A percentile compares a stretch with the other conserved stretches of the same genome.
phyloP scores from a whole-genome alignment of 495 filamentous ascomycete species.

The Podospora pseudopauciseta region DNA sequence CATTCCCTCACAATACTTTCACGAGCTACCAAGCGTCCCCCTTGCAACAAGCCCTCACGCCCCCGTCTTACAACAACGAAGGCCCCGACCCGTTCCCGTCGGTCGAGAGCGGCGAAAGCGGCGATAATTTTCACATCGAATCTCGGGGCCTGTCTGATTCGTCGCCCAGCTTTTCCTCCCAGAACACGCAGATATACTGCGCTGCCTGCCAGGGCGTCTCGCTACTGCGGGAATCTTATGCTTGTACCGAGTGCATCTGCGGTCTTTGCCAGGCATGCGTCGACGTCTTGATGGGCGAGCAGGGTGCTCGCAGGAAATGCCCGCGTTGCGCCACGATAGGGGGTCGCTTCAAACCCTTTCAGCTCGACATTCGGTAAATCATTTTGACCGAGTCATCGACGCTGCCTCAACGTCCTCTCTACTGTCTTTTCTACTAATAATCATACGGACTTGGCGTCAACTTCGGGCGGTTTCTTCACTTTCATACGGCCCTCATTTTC shows the following conservation, averaged over 20 bases:
- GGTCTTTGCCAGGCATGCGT: conserved; percentile 85
- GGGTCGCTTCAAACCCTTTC: conserved; percentile 65
- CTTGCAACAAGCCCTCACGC: conserved; percentile 79
- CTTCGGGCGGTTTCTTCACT: neutral
- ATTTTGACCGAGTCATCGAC: neutral
- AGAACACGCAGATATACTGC: conserved; percentile 81
- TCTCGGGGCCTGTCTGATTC: conserved; percentile 51
- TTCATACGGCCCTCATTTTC: neutral
- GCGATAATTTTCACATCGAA: conserved; percentile 63
- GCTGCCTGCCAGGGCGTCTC: conserved; percentile 73
- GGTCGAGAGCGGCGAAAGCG: conserved; percentile 64
- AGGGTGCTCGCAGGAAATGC: conserved; percentile 58
- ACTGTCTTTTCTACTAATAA: conserved; percentile 6
- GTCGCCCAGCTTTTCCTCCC: conserved; percentile 52
- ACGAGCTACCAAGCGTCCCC: conserved; percentile 82
- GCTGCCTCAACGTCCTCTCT: neutral
- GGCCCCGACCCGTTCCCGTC: conserved; percentile 77
- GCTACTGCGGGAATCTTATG: conserved; percentile 73
- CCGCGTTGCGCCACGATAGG: conserved; percentile 64
- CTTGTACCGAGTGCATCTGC: conserved; percentile 92
- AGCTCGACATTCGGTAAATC: conserved; percentile 56
- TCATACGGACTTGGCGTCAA: neutral
- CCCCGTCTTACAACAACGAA: conserved; percentile 63
- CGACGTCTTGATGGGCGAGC: conserved; percentile 65
- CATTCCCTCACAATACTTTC: conserved; percentile 57